phyloP scores from a whole-genome alignment of 306 rosid genomes.

The Datisca glomerata region DNA sequence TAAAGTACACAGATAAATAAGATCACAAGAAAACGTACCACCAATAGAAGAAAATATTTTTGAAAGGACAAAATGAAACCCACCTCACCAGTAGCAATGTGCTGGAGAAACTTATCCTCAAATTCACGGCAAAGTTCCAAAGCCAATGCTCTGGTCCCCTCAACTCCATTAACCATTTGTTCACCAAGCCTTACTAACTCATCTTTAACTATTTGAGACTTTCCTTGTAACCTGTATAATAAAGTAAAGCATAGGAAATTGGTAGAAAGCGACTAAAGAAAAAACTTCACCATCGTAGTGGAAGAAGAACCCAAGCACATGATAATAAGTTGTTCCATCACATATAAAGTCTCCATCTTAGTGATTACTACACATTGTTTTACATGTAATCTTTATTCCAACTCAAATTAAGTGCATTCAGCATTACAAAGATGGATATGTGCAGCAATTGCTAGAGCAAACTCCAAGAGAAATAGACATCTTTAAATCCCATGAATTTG shows the following conservation, averaged over 20 bases:
- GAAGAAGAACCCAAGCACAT: background rate
- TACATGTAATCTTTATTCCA: too few relatives aligned
- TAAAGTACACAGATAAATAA: too few relatives aligned
- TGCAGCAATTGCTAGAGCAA: too few relatives aligned
- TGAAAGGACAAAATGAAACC: conserved; percentile 19
- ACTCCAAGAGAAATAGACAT: too few relatives aligned
- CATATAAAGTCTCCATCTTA: too few relatives aligned
- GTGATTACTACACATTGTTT: too few relatives aligned
- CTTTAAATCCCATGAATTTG: too few relatives aligned
- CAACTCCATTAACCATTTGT: conserved; percentile 67
- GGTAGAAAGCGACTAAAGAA: conserved; percentile 5
- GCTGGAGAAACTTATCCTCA: conserved; percentile 93
- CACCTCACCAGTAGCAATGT: conserved; percentile 87
- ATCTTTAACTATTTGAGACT: conserved; percentile 83
- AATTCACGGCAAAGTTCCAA: conserved; percentile 97
- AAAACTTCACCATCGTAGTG: background rate
- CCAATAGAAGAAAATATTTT: too few relatives aligned
- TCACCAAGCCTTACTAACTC: conserved; percentile 94
- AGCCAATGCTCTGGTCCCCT: conserved; percentile 95
- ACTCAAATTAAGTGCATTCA: too few relatives aligned
- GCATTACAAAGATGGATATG: too few relatives aligned
- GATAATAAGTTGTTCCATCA: too few relatives aligned
- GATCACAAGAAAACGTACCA: too few relatives aligned
- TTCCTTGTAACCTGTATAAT: conserved; percentile 87
- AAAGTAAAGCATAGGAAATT: conserved; percentile 2